Evolutionary conservation across 2,329 filamentous ascomycete genomes (phyloP).

Genomic region (Penicillium thymicola): DNA sequence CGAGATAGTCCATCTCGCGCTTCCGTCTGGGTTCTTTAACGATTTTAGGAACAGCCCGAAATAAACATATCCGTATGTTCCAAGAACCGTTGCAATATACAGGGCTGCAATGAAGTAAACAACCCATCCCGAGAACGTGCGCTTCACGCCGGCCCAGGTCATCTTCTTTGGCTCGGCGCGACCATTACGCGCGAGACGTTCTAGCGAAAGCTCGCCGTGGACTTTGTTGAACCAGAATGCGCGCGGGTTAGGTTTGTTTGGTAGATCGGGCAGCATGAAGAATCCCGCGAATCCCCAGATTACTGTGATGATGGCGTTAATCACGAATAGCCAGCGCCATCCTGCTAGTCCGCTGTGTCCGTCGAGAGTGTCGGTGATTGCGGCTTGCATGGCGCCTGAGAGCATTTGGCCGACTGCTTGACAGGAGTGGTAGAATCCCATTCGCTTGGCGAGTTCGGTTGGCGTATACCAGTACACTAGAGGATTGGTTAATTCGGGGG

Average conservation of each 20-base stretch:
- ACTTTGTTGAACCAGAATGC: constrained; percentile 44
- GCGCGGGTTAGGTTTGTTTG: constrained; percentile 31
- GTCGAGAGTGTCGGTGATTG: constrained; percentile 32
- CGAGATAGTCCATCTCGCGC: constrained; percentile 42
- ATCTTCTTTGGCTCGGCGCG: constrained; percentile 48
- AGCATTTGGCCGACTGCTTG: constrained; percentile 32
- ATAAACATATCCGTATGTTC: constrained; percentile 44
- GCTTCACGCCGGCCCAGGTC: constrained; percentile 44
- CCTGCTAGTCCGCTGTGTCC: constrained; percentile 31
- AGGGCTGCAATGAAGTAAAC: constrained; percentile 47
- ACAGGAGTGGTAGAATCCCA: constrained; percentile 33
- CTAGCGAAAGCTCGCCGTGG: constrained; percentile 44
- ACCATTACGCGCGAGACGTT: constrained; percentile 44
- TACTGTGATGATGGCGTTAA: constrained; percentile 39
- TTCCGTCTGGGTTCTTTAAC: constrained; percentile 38
- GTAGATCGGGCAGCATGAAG: constrained; percentile 40
- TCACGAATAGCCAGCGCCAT: constrained; percentile 40
- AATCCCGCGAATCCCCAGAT: constrained; percentile 36
- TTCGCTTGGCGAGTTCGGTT: constrained; percentile 34
- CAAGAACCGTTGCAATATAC: constrained; percentile 48
- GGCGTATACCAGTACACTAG: constrained; percentile 40
- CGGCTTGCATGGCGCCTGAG: constrained; percentile 31
- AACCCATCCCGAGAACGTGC: constrained; percentile 46
- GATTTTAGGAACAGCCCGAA: constrained; percentile 25
- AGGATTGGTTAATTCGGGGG: neutral